Conservation (phyloP, 768 basidiomycete genomes). For the Roridomyces roridus region DNA sequence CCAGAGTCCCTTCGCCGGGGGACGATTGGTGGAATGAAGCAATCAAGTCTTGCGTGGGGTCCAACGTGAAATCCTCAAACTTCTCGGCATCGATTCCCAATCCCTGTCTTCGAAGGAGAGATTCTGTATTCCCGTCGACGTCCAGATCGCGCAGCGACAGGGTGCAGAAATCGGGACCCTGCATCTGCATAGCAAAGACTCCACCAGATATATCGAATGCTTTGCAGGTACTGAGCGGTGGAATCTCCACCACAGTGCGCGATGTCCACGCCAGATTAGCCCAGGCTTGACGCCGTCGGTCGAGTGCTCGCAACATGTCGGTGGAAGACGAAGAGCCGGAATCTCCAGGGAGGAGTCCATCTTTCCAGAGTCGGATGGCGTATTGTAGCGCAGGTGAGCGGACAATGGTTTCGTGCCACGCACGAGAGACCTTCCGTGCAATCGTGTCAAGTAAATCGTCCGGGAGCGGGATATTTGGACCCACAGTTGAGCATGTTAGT, state of each 20-base stretch:
- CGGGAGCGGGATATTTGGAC: not conserved
- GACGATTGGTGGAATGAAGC: not conserved
- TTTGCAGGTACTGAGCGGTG: slow-evolving; percentile 14
- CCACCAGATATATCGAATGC: slow-evolving; percentile 70
- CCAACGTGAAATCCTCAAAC: slow-evolving; percentile 1
- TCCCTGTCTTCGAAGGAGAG: not conserved
- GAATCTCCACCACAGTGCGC: slow-evolving; percentile 1
- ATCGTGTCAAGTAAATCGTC: not conserved
- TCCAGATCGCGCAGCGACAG: slow-evolving; percentile 26
- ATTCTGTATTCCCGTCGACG: not conserved
- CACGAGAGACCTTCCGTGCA: slow-evolving; percentile 36
- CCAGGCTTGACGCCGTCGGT: slow-evolving; percentile 13
- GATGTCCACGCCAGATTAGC: slow-evolving; percentile 9
- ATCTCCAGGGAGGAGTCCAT: slow-evolving; percentile 38
- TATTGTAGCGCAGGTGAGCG: slow-evolving; percentile 41
- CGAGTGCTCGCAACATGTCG: slow-evolving; percentile 2
- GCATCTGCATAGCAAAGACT: slow-evolving; percentile 50
- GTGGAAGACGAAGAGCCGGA: not conserved
- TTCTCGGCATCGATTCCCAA: not conserved
- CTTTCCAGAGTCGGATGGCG: slow-evolving; percentile 41
- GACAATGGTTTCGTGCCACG: slow-evolving; percentile 27
- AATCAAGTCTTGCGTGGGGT: slow-evolving; percentile 12
- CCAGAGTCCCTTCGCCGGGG: not conserved
- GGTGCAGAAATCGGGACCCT: slow-evolving; percentile 25
- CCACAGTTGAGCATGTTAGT: slow-evolving; percentile 7